Base-by-base conservation (phyloP, 768 basidiomycete species). In the Panus rudis region DNA sequence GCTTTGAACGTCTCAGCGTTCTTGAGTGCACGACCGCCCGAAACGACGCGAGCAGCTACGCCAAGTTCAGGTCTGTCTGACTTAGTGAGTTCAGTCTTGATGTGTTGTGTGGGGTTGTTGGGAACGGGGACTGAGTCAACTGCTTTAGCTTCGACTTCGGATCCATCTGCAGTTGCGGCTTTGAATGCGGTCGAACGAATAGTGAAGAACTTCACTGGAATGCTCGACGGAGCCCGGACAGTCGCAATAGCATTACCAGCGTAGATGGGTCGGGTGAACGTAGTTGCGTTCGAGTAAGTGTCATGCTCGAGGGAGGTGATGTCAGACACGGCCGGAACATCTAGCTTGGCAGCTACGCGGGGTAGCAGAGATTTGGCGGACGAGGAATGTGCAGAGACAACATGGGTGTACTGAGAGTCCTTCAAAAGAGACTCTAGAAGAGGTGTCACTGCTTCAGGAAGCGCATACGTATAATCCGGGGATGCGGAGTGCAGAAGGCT, bases 201-300 rank as follows among this genome's bases (percentile, higher is more conserved):
- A 30, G 94, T 96, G 66, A 98, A 91, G 62, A 99, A 80, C 63
- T 98, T 98, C 68, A 92, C 65, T 23, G 77, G 74, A 55, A 96
- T 73, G 40, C 75, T 75, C n/a, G 78, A 75, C 0, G 81, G 69
- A 0, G 86, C 87, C 46, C 82, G 81, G 52, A 99, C 83, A 32
- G 92, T 94, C 20, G 92, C 77, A 43, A 98, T 91, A 34, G 96
- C 96, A 58, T 98, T 98, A 38, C 96, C 96, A 19, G 96, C 96
- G 55, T 99, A 98, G 55, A 98, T 96, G 21, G 91, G 92, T 20
- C 94, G 86, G 4, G 86, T 81, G 62, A 93, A 98, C 1, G 81
- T 89, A 28, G 90, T 91, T 53, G 71, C 75, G 51, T 84, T 82
- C 25, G 79, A 78, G 3, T 81, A 62, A 22, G 64, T 43, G 55